Percentiles rank a stretch among this genome's conserved stretches.
phyloP scores from a whole-genome alignment of 2,329 filamentous ascomycete species.

The Calonectria pseudoreteaudii region DNA sequence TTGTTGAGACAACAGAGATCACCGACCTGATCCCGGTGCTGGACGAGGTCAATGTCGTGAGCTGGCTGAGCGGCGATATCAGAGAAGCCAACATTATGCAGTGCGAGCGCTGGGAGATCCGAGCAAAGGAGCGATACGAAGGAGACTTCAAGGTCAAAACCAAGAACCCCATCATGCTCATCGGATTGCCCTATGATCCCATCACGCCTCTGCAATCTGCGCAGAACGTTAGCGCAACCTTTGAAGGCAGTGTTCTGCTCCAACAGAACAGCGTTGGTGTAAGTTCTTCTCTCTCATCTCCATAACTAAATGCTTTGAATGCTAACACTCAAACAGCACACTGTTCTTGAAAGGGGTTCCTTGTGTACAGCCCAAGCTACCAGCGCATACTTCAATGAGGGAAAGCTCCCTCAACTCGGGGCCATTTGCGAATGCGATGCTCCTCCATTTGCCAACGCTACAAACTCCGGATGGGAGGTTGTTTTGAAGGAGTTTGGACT shows the following conservation, averaged over 20 bases:
- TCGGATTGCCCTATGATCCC: background rate
- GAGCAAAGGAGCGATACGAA: constrained; percentile 2
- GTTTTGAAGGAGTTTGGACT: background rate
- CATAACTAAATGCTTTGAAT: background rate
- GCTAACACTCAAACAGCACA: background rate
- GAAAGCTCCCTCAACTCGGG: background rate
- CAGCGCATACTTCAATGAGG: background rate
- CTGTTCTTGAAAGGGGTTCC: background rate
- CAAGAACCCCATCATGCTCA: constrained; percentile 6
- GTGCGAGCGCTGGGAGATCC: background rate
- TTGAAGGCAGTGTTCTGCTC: background rate
- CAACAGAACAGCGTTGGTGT: background rate
- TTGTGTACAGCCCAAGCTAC: background rate
- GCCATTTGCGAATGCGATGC: background rate
- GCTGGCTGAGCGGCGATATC: background rate
- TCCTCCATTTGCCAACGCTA: background rate
- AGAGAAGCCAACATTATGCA: background rate
- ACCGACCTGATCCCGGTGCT: background rate
- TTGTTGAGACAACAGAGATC: background rate
- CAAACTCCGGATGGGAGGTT: background rate
- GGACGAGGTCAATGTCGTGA: background rate
- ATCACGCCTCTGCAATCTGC: background rate
- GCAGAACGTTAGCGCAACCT: background rate
- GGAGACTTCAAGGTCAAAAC: constrained; percentile 1
- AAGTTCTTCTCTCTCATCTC: background rate